Base-by-base conservation (phyloP, 2,329 filamentous ascomycete species). In the Tolypocladium nubicola region DNA sequence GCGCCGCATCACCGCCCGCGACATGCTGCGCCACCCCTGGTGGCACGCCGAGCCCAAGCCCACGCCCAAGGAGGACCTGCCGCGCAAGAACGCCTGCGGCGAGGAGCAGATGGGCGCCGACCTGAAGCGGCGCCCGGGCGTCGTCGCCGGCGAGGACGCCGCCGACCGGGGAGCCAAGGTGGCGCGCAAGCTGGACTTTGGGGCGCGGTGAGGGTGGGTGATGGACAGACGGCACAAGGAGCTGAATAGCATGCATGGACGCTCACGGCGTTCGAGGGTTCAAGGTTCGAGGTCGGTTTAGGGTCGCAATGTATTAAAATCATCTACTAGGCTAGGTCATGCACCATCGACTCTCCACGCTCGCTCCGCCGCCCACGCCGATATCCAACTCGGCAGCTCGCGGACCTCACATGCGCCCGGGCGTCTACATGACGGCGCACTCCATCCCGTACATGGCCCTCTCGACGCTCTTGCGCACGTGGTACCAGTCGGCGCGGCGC, bases 391-490 rank as follows among this genome's bases (percentile, higher is more conserved):
- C 47, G 47, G 47, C 47, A 13, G 3, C 8, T n/a, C n/a, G 30
- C 13, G 26, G 16, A 50, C 10, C 26, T 19, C 8, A 6, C 7
- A 33, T 49, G 26, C 13, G 37, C 37, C 37, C 4, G 16, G 26
- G 37, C 10, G 11, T 21, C 56, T 79, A 97, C 91, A 97, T 97
- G 49, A 95, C 68, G 52, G 70, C 71, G 72, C 94, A 99, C 59
- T 94, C 93, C 70, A 96, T 83, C 5, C 94, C 94, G 74, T 97
- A 97, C 91, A 99, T 97, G 60, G 91, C 91, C 73, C 89, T 87
- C 77, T 99, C 94, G 7, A 99, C 94, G 61, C 91, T 85, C 62
- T 83, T 84, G 75, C 88, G 88, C 13, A 99, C 90, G 64, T 87
- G 81, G 70, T 94, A 96, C 94, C 94, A 99, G 74, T 99, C 94